These are phyloP conservation scores for Polygonum aviculare DNA, from an alignment of 148 eudicot species.

Conservation along the genomic window DNA sequence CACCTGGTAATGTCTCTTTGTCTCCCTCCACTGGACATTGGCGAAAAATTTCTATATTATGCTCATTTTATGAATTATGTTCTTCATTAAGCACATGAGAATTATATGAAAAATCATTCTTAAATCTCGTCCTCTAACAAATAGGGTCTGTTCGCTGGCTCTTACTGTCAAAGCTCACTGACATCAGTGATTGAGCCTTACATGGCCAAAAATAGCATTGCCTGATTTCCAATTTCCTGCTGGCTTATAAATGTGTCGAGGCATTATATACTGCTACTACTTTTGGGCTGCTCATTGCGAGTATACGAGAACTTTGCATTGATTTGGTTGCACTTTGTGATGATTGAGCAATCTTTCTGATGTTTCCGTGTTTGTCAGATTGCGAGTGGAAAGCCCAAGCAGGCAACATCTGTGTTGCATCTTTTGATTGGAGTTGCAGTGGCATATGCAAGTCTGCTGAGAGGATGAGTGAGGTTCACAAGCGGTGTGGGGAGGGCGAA, in stretches of 20 bases:
- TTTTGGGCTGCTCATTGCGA: background rate
- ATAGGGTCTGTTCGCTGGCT: background rate
- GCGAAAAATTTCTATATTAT: background rate
- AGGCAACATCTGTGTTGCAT: slow-evolving; percentile 38
- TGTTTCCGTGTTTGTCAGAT: slow-evolving; percentile 15
- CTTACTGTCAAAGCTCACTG: background rate
- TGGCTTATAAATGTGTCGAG: background rate
- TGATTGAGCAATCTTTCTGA: background rate
- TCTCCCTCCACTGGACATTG: background rate
- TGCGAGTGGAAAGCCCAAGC: slow-evolving; percentile 50
- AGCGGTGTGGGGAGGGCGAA: slow-evolving; percentile 43
- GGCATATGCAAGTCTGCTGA: slow-evolving; percentile 40
- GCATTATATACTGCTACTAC: background rate
- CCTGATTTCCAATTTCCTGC: background rate
- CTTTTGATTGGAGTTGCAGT: slow-evolving; percentile 43
- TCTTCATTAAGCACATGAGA: background rate
- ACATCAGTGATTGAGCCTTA: background rate
- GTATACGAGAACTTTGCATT: background rate
- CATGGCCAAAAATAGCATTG: background rate
- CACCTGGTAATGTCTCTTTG: slow-evolving; percentile 8
- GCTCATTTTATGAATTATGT: background rate
- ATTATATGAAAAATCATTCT: background rate
- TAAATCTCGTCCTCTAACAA: background rate
- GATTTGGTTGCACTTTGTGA: background rate
- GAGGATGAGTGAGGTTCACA: slow-evolving; percentile 39